Evolutionary conservation across 139 green algal species (phyloP).

Genomic region (Trebouxia sp.): DNA sequence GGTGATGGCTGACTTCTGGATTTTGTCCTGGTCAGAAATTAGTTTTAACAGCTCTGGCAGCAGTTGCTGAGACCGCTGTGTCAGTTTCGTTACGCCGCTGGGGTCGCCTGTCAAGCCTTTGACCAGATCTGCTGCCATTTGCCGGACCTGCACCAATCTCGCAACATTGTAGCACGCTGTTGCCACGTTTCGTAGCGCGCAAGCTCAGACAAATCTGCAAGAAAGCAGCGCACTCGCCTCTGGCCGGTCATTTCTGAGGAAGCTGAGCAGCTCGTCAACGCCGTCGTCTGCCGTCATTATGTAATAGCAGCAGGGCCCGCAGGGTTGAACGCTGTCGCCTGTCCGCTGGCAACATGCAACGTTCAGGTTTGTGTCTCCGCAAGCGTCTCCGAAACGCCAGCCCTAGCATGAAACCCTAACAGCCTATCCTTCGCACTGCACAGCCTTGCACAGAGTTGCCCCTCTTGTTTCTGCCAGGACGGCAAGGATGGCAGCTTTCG

Average conservation of each 20-base stretch:
- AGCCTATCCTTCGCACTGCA: neutral
- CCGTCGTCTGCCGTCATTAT: neutral
- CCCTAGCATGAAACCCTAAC: slow-evolving; percentile 5
- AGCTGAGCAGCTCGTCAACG: neutral
- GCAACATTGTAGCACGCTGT: too few species aligned
- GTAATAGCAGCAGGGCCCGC: too few species aligned
- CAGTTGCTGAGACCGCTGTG: slow-evolving; percentile 37
- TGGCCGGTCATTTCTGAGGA: neutral
- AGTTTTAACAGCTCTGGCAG: slow-evolving; percentile 61
- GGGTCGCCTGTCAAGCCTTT: slow-evolving; percentile 58
- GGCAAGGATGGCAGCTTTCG: slow-evolving; percentile 21
- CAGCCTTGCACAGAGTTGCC: too few species aligned
- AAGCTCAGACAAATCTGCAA: neutral
- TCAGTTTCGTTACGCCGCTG: slow-evolving; percentile 61
- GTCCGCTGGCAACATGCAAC: too few species aligned
- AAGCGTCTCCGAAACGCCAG: neutral
- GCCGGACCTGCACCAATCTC: slow-evolving; percentile 31
- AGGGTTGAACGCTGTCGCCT: too few species aligned
- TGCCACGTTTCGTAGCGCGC: neutral
- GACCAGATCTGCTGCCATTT: slow-evolving; percentile 65
- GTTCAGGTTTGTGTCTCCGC: neutral
- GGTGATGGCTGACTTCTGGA: slow-evolving; percentile 43
- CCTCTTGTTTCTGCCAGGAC: too few species aligned
- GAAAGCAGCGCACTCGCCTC: neutral
- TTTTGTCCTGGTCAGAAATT: slow-evolving; percentile 33